These are phyloP conservation scores for Ascomycota sp. DNA, from an alignment of 2,329 filamentous ascomycete species.

Conservation along the genomic window DNA sequence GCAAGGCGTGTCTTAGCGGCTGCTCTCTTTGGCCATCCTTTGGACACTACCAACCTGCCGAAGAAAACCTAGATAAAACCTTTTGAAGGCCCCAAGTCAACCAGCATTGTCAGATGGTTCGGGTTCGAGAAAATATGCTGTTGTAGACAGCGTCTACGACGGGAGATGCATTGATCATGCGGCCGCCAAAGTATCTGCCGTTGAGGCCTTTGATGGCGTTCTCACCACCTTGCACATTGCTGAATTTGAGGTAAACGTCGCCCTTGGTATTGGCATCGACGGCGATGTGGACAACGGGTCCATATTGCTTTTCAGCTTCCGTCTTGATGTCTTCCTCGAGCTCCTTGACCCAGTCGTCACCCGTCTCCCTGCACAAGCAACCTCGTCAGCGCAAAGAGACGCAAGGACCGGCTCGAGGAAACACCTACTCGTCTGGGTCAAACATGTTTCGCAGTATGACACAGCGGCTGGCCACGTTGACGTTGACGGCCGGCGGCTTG, in stretches of 20 bases:
- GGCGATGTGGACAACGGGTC: slow-evolving; percentile 90
- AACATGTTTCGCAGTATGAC: slow-evolving; percentile 94
- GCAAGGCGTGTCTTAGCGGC: too few relatives aligned
- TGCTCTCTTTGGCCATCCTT: too few relatives aligned
- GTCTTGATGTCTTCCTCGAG: slow-evolving; percentile 81
- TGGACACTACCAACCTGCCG: slow-evolving; percentile 15
- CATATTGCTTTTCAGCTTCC: slow-evolving; percentile 91
- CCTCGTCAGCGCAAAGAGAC: slow-evolving; percentile 14
- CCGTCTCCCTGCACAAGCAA: slow-evolving; percentile 49
- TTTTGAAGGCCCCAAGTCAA: slow-evolving; percentile 11
- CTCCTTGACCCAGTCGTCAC: slow-evolving; percentile 76
- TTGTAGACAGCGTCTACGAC: slow-evolving; percentile 98
- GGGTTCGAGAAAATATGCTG: slow-evolving; percentile 78
- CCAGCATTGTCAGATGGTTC: slow-evolving; percentile 46
- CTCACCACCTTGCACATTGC: slow-evolving; percentile 82
- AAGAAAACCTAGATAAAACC: slow-evolving; percentile 27
- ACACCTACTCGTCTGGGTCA: slow-evolving; percentile 67
- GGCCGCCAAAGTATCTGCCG: slow-evolving; percentile 83
- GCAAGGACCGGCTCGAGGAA: background rate
- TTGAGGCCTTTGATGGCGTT: slow-evolving; percentile 97
- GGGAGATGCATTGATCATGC: slow-evolving; percentile 81
- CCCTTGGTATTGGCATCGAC: slow-evolving; percentile 84
- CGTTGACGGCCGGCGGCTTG: slow-evolving; percentile 63
- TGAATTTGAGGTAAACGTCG: slow-evolving; percentile 97
- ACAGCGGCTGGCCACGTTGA: slow-evolving; percentile 84